Conservation (phyloP, 176 grass and related monocot species). For the Musa acuminata region DNA sequence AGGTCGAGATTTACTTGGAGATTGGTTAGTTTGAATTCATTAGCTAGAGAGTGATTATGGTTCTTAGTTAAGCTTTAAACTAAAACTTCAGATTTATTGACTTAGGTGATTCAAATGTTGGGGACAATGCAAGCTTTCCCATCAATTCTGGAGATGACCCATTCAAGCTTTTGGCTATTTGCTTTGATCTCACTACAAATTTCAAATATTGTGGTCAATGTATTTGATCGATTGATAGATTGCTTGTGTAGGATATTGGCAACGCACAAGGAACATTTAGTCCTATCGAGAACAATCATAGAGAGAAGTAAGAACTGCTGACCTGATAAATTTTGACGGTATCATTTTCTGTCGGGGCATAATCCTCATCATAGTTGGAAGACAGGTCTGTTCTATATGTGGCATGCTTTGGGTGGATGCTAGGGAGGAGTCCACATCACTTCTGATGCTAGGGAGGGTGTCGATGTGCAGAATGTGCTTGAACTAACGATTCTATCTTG, state of each 20-base stretch:
- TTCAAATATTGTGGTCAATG: neutral
- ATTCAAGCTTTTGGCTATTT: conserved; percentile 20
- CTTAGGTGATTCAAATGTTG: conserved; percentile 41
- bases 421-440: too few species aligned
- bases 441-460: too few species aligned
- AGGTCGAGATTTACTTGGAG: conserved; percentile 48
- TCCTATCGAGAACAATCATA: conserved; percentile 26
- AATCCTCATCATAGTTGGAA: neutral
- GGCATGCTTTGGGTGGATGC: conserved; percentile 48
- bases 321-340: conserved; percentile 1
- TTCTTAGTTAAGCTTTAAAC: neutral
- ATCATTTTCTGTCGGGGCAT: neutral
- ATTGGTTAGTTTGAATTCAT: conserved; percentile 27
- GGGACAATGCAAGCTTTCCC: conserved; percentile 15
- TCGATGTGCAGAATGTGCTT: too few species aligned
- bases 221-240: neutral
- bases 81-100: neutral
- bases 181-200: neutral
- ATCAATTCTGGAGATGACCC: conserved; percentile 9
- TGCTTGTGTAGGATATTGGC: too few species aligned
- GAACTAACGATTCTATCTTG: too few species aligned
- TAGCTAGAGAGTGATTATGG: neutral
- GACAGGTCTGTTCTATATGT: conserved; percentile 34
- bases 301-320: conserved; percentile 30
- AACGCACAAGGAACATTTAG: too few species aligned